Conservation (phyloP, 2,329 filamentous ascomycete genomes). For the Beauveria medogensis region DNA sequence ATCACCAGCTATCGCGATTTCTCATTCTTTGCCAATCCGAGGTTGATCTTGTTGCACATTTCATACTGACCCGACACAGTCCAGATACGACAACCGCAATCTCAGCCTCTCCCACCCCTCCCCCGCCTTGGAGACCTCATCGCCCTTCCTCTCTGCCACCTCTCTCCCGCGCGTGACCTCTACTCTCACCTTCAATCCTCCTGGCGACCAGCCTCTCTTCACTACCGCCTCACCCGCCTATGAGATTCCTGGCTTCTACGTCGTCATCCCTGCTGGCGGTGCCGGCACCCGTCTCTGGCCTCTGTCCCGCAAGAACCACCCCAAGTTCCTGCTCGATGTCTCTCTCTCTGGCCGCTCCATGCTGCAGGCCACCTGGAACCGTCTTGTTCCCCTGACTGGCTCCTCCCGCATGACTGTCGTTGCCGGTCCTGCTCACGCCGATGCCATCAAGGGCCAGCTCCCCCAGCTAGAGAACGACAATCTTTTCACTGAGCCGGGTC, state of each 20-base stretch:
- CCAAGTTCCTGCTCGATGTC: constrained; percentile 21
- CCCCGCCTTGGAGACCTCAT: constrained; percentile 9
- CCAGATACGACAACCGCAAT: constrained; percentile 7
- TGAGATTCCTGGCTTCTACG: constrained; percentile 21
- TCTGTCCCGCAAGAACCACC: constrained; percentile 20
- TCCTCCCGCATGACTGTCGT: constrained; percentile 20
- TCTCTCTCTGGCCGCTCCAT: constrained; percentile 19
- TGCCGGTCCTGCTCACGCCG: constrained; percentile 18
- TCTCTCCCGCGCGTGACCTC: constrained; percentile 11
- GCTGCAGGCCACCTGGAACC: constrained; percentile 20
- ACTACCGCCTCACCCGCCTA: constrained; percentile 13
- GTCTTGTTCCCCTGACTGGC: constrained; percentile 20
- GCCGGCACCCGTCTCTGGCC: constrained; percentile 21
- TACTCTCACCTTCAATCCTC: constrained; percentile 10
- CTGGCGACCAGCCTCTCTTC: constrained; percentile 9
- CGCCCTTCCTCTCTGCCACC: constrained; percentile 12
- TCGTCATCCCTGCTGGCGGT: constrained; percentile 21
- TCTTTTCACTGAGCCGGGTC: constrained; percentile 20
- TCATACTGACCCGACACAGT: not conserved
- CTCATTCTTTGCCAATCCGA: not conserved
- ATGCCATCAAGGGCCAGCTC: constrained; percentile 18
- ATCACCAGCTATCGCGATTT: not conserved
- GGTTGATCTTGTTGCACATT: too few species aligned
- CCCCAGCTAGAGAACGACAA: constrained; percentile 17
- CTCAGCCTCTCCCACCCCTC: not conserved